Percentiles rank a stretch among this genome's conserved stretches.
These are phyloP conservation scores for Mycena kentingensis DNA, from an alignment of 768 basidiomycete genomes.

Conservation along the genomic window DNA sequence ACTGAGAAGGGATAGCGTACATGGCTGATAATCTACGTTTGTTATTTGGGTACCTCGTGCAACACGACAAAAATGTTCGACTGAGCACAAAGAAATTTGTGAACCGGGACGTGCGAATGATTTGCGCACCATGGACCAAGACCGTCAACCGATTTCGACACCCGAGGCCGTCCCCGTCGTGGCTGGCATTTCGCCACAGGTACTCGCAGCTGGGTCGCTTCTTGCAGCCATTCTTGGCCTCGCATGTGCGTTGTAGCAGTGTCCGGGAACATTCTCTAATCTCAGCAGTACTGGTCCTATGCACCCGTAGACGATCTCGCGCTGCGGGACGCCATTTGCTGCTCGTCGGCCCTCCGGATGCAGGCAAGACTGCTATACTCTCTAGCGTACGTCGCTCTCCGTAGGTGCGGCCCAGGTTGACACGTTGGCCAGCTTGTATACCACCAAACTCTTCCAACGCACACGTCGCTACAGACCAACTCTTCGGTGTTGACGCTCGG, in stretches of 20 bases:
- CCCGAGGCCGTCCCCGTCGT: constrained; percentile 41
- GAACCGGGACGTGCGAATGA: no score
- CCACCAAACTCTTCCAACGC: constrained; percentile 62
- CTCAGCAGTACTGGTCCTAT: constrained; percentile 44
- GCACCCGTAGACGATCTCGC: constrained; percentile 45
- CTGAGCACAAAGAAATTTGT: no score
- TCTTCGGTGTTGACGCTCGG: constrained; percentile 49
- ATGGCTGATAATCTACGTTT: no score
- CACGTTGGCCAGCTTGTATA: constrained; percentile 57
- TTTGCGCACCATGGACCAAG: not conserved
- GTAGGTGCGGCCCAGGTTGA: not conserved
- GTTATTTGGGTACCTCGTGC: no score
- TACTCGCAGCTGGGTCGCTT: constrained; percentile 45
- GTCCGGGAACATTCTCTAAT: not conserved
- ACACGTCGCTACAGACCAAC: constrained; percentile 79
- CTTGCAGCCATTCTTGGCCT: constrained; percentile 44
- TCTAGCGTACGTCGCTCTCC: constrained; percentile 54
- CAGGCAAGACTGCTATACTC: constrained; percentile 80
- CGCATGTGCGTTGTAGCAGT: constrained; percentile 38
- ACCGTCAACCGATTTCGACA: constrained; percentile 5
- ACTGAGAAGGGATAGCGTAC: no score
- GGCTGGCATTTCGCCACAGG: constrained; percentile 40
- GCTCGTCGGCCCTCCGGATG: constrained; percentile 73
- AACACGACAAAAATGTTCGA: not conserved
- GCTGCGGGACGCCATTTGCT: constrained; percentile 64